Evolutionary conservation across 768 basidiomycete genomes (phyloP).

Genomic region (Gelatoporia subvermispora): DNA sequence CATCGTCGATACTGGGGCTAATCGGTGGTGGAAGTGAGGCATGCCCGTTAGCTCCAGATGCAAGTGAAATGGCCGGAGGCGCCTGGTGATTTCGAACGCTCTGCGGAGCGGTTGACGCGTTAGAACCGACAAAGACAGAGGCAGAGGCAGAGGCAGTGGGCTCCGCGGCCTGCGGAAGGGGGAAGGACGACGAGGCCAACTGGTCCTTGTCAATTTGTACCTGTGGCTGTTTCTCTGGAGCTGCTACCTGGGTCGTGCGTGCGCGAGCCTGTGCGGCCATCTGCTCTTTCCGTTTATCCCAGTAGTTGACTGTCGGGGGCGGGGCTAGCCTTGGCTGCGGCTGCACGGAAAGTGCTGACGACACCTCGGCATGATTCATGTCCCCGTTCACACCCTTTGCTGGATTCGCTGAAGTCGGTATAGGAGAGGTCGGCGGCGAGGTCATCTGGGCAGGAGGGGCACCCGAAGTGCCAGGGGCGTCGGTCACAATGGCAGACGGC

Average conservation of each 20-base stretch:
- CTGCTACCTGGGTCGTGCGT: constrained; percentile 2
- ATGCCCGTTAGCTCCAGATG: constrained; percentile 5
- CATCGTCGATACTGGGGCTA: constrained; percentile 28
- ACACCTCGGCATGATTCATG: constrained; percentile 10
- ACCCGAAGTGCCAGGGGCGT: constrained; percentile 5
- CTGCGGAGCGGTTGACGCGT: constrained; percentile 4
- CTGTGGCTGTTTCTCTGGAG: background rate
- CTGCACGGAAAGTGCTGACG: constrained; percentile 8
- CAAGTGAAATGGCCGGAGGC: background rate
- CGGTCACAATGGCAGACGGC: background rate
- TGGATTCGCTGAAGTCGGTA: constrained; percentile 1
- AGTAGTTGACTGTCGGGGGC: constrained; percentile 33
- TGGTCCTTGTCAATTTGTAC: background rate
- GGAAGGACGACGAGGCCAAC: background rate
- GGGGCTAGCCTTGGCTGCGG: constrained; percentile 19
- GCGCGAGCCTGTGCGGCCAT: constrained; percentile 28
- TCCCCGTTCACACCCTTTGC: constrained; percentile 11
- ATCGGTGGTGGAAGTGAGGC: background rate
- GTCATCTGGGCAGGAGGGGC: constrained; percentile 3
- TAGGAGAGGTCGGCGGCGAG: constrained; percentile 4
- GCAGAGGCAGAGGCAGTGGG: background rate
- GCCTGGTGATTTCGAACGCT: background rate
- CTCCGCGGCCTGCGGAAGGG: background rate
- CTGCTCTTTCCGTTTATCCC: constrained; percentile 40
- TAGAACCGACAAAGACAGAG: constrained; percentile 2